phyloP scores from a whole-genome alignment of 2,329 filamentous ascomycete species.

The Cladosporium sp. region DNA sequence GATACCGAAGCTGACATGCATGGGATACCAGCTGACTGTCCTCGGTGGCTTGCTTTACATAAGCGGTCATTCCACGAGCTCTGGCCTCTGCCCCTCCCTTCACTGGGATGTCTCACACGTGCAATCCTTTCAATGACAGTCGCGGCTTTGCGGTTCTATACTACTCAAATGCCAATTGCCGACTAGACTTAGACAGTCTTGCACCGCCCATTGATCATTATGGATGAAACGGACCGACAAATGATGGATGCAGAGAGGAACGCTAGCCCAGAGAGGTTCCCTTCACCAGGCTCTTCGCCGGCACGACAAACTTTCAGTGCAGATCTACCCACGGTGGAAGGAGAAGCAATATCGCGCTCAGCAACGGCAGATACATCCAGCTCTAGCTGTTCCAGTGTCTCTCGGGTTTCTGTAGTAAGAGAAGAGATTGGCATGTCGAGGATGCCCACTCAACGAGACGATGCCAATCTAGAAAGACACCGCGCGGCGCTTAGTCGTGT shows the following conservation, averaged over 20 bases:
- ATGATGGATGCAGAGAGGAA: slow-evolving; percentile 50
- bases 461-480: slow-evolving; percentile 52
- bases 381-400: slow-evolving; percentile 14
- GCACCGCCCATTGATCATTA: slow-evolving; percentile 13
- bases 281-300: slow-evolving; percentile 28
- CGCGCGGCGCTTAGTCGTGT: slow-evolving; percentile 66
- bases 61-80: not conserved
- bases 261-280: slow-evolving; percentile 41
- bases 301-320: not conserved
- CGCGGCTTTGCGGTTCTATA: not conserved
- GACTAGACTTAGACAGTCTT: not conserved
- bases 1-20: too few species aligned
- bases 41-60: not conserved
- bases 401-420: slow-evolving; percentile 30
- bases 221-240: slow-evolving; percentile 51
- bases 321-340: not conserved
- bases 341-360: slow-evolving; percentile 49
- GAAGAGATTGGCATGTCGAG: slow-evolving; percentile 50
- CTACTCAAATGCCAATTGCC: not conserved
- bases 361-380: slow-evolving; percentile 42
- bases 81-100: not conserved
- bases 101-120: not conserved
- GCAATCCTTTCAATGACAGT: too few species aligned
- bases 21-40: too few species aligned
- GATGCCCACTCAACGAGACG: slow-evolving; percentile 57